Conservation (phyloP, 208 protist genomes). For the Leptomonas seymouri region DNA sequence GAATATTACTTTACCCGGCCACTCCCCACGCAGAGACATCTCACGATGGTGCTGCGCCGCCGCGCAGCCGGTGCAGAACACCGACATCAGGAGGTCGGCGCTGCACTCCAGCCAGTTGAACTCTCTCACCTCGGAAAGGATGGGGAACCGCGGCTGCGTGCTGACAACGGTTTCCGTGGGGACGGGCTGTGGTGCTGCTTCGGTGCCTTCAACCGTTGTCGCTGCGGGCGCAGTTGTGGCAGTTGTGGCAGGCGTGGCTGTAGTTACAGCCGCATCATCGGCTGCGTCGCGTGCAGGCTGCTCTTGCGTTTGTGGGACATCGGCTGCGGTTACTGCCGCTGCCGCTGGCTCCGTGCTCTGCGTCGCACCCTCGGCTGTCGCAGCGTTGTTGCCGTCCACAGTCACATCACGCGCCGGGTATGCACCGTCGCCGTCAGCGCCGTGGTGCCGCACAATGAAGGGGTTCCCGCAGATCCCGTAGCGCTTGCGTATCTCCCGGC, state of each 20-base stretch:
- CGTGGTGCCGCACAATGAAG: conserved; percentile 11
- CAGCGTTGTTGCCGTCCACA: background rate
- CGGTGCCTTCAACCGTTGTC: too few relatives aligned
- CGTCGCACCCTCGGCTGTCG: too few relatives aligned
- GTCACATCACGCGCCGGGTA: conserved; percentile 1
- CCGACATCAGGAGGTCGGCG: conserved; percentile 16
- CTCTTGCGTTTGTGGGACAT: too few relatives aligned
- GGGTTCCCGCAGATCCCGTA: conserved; percentile 29
- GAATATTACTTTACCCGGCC: conserved; percentile 37
- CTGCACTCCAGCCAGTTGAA: conserved; percentile 4
- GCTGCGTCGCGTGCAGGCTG: too few relatives aligned
- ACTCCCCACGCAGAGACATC: conserved; percentile 38
- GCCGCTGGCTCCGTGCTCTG: too few relatives aligned
- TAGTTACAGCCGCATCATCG: too few relatives aligned
- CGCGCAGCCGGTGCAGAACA: conserved; percentile 35
- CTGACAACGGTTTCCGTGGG: background rate
- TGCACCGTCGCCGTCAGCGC: background rate
- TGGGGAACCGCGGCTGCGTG: too few relatives aligned
- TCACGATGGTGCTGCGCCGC: conserved; percentile 52
- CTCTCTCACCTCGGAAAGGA: background rate
- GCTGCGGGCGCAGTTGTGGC: too few relatives aligned
- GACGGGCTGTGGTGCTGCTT: too few relatives aligned
- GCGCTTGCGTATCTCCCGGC: conserved; percentile 25
- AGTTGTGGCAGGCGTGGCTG: too few relatives aligned
- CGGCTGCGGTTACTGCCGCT: too few relatives aligned